Conservation (phyloP, 352 stramenopile species). For the Phytophthora parvispora region DNA sequence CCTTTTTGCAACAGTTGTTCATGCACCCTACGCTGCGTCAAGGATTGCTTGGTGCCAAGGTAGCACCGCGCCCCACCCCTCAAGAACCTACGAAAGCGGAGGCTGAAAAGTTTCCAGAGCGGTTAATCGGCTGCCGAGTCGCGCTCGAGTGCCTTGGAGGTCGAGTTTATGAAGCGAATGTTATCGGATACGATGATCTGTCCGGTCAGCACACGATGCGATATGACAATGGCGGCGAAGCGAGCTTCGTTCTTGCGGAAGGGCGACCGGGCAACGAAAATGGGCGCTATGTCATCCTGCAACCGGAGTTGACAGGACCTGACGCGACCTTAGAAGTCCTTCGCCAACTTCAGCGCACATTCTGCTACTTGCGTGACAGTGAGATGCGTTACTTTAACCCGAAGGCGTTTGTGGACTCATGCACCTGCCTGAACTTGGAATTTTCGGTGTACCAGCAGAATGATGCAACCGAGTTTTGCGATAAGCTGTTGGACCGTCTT, state of each 20-base stretch:
- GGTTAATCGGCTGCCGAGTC: conserved; percentile 84
- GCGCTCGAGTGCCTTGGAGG: conserved; percentile 96
- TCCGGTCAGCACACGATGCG: conserved; percentile 84
- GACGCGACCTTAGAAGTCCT: conserved; percentile 91
- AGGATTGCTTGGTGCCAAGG: conserved; percentile 80
- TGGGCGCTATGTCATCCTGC: conserved; percentile 92
- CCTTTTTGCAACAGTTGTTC: conserved; percentile 98
- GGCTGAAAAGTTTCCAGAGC: conserved; percentile 84
- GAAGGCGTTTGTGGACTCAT: conserved; percentile 92
- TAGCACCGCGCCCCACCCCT: conserved; percentile 58
- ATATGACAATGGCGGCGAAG: conserved; percentile 92
- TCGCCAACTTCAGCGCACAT: conserved; percentile 91
- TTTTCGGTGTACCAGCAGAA: conserved; percentile 99
- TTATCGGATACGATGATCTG: conserved; percentile 89
- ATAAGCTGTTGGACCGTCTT: conserved; percentile 99
- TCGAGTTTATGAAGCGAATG: conserved; percentile 94
- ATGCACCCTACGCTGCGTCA: conserved; percentile 88
- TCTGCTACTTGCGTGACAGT: conserved; percentile 89
- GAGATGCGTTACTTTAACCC: conserved; percentile 90
- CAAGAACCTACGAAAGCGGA: conserved; percentile 90
- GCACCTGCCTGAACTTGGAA: conserved; percentile 91
- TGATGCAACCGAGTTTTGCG: conserved; percentile 99
- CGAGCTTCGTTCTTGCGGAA: conserved; percentile 91
- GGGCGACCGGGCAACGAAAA: conserved; percentile 97
- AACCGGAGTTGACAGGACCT: conserved; percentile 76